These are phyloP conservation scores for Litsea cubeba DNA, from an alignment of 164 flowering plant genomes.

Conservation along the genomic window DNA sequence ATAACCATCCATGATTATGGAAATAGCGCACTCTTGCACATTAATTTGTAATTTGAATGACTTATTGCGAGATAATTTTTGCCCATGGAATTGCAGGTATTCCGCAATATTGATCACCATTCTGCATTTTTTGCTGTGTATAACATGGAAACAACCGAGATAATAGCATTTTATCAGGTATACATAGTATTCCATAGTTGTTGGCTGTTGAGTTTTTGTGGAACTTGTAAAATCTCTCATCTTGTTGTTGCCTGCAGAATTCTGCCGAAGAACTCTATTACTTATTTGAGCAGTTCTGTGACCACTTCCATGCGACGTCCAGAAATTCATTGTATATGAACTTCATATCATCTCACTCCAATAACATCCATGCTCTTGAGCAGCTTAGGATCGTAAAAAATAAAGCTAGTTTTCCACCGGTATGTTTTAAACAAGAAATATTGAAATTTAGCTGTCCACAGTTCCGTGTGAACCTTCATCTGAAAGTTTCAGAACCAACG, in stretches of 20 bases:
- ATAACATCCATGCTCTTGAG: conserved; percentile 77
- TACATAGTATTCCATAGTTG: conserved; percentile 4
- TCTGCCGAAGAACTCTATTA: conserved; percentile 80
- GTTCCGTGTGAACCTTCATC: not conserved
- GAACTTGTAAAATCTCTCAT: conserved; percentile 5
- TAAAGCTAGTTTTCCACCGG: conserved; percentile 72
- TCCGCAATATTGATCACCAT: conserved; percentile 75
- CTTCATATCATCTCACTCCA: conserved; percentile 91
- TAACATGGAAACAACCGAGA: conserved; percentile 94
- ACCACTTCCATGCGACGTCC: conserved; percentile 68
- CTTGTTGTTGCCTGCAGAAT: conserved; percentile 39
- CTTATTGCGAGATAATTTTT: not conserved
- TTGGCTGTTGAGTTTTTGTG: not conserved
- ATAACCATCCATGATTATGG: no score
- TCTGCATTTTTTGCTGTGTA: conserved; percentile 92
- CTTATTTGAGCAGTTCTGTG: conserved; percentile 79
- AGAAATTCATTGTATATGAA: conserved; percentile 52
- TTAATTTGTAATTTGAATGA: not conserved
- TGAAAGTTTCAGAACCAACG: not conserved
- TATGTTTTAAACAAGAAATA: conserved; percentile 17
- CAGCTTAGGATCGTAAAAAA: conserved; percentile 57
- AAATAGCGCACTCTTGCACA: no score
- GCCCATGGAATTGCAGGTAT: conserved; percentile 43
- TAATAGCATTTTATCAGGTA: conserved; percentile 93
- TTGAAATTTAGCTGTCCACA: not conserved